Base-by-base conservation (phyloP, 805 yeast species). In the Monosporozyma unispora region DNA sequence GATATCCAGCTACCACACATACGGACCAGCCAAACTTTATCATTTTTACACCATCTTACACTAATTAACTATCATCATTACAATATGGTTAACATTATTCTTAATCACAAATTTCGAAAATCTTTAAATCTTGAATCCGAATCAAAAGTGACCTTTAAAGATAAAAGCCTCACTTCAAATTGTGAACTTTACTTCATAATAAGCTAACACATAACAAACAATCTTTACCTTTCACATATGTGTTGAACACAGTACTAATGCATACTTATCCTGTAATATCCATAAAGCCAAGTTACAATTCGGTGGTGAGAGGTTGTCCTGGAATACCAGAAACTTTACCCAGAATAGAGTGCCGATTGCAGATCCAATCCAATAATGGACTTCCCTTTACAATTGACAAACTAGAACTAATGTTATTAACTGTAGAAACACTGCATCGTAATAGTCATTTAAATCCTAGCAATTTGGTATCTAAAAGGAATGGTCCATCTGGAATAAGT, bases 301-400 rank as follows among this genome's bases (percentile, higher is more conserved):
- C 79, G n/a, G 66, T 78, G 0, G 78, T 82, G 1, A 67, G 74
- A 46, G 88, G 88, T 2, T 79, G 84, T 63, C 87, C 87, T 0
- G 88, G 88, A 0, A 79, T 82, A 1, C 79, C 82, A 1, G 73
- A 79, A 47, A 80, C 78, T 2, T 63, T 72, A 45, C 87, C 87
- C 2, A 71, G 85, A 27, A 67, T 81, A 3, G 79, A 80, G 48
- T 79, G 84, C 8, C 75, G 72, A 23, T 58, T 82, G 14, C 78
- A 80, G 53, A 61, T 81, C 16, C 68, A 86, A 48, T 75, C 83
- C 0, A 69, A 69, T 11, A 70, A 71, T 46, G 80, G 79, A 2
- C 57, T 57, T 7, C 76, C 79, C 12, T 75, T 77, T 54, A 62
- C 62, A 2, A 60, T 81, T 38, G 69, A 79, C n/a, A 64, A 71